Evolutionary conservation across 23 red algal genomes (phyloP), one percentile per base, ranked within the genome.

Genomic region (Gracilaria gracilis): DNA sequence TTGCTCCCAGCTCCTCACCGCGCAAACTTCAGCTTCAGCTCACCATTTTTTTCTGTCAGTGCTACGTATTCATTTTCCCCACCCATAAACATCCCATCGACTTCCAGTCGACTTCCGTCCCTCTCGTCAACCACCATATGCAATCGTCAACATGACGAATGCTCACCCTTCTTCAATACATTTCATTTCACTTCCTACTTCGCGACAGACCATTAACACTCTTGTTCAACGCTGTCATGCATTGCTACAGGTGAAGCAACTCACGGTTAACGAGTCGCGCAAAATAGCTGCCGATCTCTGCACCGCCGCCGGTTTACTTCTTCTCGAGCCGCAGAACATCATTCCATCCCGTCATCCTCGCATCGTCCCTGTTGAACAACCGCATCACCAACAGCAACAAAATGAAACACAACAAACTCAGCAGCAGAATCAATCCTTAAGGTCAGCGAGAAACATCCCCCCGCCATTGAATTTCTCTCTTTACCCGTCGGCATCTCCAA

Each of bases 141-240:
- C n/a, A n/a, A n/a, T 38, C 33, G 31, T 37, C 64, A 69, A 13
- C 6, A 69, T 69, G 64, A 3, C 64, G 8, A 34, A 37, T n/a
- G 31, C 72, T 17, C 72, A 77, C 50, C 72, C 72, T 32, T 49
- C 72, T 20, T 77, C 72, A 0, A 48, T 77, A 33, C 72, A 77
- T 31, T 77, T 77, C 42, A 77, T 77, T 14, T 46, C 31, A 8
- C 72, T 77, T 51, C 72, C 72, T 29, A 77, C 72, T 4, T 20
- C 31, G 12, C 40, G 72, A 12, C 38, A 46, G 21, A 77, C 72
- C 17, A 50, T 77, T 42, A 77, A 77, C 46, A 51, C 23, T 14
- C 72, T 77, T 51, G 72, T 77, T 46, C 72, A 77, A 77, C 72
- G 72, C 42, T 77, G 40, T n/a, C 7, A 77, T 28, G 40, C 20